A percentile compares a stretch with the other conserved stretches of the same genome.
Evolutionary conservation across 441 rosid genomes (phyloP).

Genomic region (Gossypium trilobum): DNA sequence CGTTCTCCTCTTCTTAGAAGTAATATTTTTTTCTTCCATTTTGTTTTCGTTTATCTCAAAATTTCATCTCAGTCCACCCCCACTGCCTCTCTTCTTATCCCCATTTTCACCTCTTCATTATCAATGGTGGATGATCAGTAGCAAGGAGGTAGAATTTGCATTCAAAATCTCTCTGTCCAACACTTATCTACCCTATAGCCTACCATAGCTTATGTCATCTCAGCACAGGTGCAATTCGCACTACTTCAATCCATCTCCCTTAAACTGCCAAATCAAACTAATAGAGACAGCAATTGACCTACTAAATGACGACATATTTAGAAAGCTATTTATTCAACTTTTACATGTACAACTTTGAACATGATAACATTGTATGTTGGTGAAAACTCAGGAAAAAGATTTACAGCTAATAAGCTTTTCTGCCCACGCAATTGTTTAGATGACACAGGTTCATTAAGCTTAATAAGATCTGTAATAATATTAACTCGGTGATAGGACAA

Average conservation of each 20-base stretch:
- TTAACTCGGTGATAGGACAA: not conserved
- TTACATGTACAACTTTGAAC: not conserved
- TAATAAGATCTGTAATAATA: not conserved
- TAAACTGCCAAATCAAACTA: conserved; percentile 6
- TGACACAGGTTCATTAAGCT: not conserved
- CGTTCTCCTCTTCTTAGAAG: not conserved
- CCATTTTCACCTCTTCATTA: not conserved
- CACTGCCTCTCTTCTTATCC: not conserved
- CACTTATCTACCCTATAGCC: not conserved
- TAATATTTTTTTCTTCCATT: not conserved
- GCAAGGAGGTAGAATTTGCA: not conserved
- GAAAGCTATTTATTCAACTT: not conserved
- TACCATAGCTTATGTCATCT: not conserved
- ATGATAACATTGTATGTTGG: not conserved
- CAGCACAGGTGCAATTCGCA: not conserved
- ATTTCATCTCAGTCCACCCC: not conserved
- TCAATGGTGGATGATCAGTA: not conserved
- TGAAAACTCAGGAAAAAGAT: too few species aligned
- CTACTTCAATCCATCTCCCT: not conserved
- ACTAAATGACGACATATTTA: not conserved
- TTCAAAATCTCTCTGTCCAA: not conserved
- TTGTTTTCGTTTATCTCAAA: not conserved
- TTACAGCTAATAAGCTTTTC: not conserved
- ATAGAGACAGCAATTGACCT: not conserved
- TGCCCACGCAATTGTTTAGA: not conserved